Conservation (phyloP, 2,329 filamentous ascomycete genomes). For the Plenodomus biglobosus region DNA sequence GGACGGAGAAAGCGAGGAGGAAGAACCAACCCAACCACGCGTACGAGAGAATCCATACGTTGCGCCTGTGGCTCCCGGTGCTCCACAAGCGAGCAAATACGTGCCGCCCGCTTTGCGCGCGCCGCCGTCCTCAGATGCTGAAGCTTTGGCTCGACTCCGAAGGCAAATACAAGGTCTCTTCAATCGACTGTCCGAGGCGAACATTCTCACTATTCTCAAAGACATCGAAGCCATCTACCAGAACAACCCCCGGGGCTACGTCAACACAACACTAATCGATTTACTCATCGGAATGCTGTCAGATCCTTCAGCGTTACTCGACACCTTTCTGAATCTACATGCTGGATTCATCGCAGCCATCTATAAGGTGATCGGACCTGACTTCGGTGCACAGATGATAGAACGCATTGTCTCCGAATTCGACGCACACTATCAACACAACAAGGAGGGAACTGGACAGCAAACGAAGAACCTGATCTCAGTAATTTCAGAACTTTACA, state of each 20-base stretch:
- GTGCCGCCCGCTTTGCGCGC: conserved; percentile 82
- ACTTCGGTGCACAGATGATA: conserved; percentile 85
- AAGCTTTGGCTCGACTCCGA: conserved; percentile 68
- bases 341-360: conserved; percentile 86
- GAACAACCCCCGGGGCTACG: conserved; percentile 80
- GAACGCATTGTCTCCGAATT: conserved; percentile 77
- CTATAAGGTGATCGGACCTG: conserved; percentile 83
- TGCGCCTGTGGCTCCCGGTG: conserved; percentile 61
- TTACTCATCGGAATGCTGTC: conserved; percentile 77
- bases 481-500: conserved; percentile 84
- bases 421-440: conserved; percentile 61
- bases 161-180: conserved; percentile 84
- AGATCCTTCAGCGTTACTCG: conserved; percentile 74
- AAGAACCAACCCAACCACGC: conserved; percentile 39
- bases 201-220: conserved; percentile 78
- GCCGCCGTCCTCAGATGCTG: conserved; percentile 62
- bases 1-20: conserved; percentile 22
- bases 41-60: conserved; percentile 85
- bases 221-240: conserved; percentile 84
- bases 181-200: conserved; percentile 91
- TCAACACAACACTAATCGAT: conserved; percentile 78
- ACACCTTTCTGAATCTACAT: conserved; percentile 87
- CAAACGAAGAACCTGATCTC: conserved; percentile 79
- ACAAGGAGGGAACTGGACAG: conserved; percentile 42
- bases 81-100: conserved; percentile 66